phyloP scores from a whole-genome alignment of 2,329 filamentous ascomycete genomes.

The Elsinoe ampelina region DNA sequence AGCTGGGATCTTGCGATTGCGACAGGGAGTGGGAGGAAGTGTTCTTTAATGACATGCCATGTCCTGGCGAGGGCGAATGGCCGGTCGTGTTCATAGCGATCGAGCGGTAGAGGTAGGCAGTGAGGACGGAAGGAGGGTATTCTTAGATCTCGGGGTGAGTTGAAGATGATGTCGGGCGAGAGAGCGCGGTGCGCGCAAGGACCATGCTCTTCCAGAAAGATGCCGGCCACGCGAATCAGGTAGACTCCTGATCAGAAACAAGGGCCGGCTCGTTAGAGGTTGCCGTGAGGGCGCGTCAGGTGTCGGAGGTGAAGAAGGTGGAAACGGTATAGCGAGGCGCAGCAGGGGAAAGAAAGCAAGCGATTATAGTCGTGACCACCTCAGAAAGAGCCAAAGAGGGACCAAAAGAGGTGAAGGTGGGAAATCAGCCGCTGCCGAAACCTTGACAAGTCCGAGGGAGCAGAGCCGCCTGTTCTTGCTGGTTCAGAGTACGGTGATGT shows the following conservation, averaged over 20 bases:
- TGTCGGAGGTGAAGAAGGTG: not conserved
- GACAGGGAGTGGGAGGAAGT: slow-evolving; percentile 6
- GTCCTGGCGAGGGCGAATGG: slow-evolving; percentile 10
- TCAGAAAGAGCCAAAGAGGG: no score
- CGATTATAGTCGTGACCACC: no score
- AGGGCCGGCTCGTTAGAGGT: slow-evolving; percentile 6
- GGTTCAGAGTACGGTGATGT: no score
- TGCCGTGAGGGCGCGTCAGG: not conserved
- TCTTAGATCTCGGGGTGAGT: not conserved
- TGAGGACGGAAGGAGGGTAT: not conserved
- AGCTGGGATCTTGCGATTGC: slow-evolving; percentile 11
- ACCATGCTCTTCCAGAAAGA: not conserved
- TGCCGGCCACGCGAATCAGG: slow-evolving; percentile 3
- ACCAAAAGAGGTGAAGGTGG: no score
- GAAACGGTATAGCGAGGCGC: not conserved
- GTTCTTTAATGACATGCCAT: slow-evolving; percentile 6
- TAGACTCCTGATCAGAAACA: not conserved
- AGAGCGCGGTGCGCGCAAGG: slow-evolving; percentile 2
- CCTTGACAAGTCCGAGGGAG: not conserved
- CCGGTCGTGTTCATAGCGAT: slow-evolving; percentile 8
- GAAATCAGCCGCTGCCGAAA: not conserved
- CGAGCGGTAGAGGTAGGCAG: not conserved
- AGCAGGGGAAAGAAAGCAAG: not conserved
- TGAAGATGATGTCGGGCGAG: not conserved
- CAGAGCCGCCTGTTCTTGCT: not conserved